Evolutionary conservation across 2,329 filamentous ascomycete species (phyloP), one percentile per base, ranked within the genome.

Genomic region (Xylaria multiplex): DNA sequence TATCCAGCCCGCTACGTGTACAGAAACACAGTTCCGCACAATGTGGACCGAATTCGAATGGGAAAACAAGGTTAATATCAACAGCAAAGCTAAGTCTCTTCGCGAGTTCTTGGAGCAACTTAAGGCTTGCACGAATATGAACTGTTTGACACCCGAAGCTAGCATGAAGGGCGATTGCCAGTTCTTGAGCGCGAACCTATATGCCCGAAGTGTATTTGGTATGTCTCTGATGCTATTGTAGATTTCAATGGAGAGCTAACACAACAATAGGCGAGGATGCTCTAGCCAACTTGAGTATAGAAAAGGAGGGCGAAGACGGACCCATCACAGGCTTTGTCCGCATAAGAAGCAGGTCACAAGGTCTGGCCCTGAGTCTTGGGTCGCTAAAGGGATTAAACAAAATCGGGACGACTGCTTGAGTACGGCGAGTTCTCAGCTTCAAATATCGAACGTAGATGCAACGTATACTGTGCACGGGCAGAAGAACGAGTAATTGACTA

Each of bases 21-120:
- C 93, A 4, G 96, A 99, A 84, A 97, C 95, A 11, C 93, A 98
- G 76, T 99, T 99, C 90, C 89, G 96, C 66, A 97, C 93, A n/a
- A 99, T 99, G 96, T 99, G 96, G 96, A 99, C 96, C 43, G 96
- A 99, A 78, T 99, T 99, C 72, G 96, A 99, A 79, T 99, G 96
- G 96, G 96, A 99, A 85, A 99, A 99, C 84, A 99, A 99, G 87
- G 95, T 99, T 80, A 99, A 99, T 83, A 98, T 99, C 83, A 97
- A 97, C 82, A 96, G 93, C 70, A 98, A 97, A 85, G 93, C 93
- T 72, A 97, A 95, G 84, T 91, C 88, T 32, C 85, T 99, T 67
- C 89, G 95, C 56, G 93, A 96, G 22, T 99, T 99, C 88, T 83
- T 99, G 70, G 91, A 93, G 73, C 91, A 97, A 78, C 84, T 99